A percentile compares a stretch with the other conserved stretches of the same genome.
Evolutionary conservation across 768 basidiomycete species (phyloP).

Genomic region (Macrolepiota albuminosa): DNA sequence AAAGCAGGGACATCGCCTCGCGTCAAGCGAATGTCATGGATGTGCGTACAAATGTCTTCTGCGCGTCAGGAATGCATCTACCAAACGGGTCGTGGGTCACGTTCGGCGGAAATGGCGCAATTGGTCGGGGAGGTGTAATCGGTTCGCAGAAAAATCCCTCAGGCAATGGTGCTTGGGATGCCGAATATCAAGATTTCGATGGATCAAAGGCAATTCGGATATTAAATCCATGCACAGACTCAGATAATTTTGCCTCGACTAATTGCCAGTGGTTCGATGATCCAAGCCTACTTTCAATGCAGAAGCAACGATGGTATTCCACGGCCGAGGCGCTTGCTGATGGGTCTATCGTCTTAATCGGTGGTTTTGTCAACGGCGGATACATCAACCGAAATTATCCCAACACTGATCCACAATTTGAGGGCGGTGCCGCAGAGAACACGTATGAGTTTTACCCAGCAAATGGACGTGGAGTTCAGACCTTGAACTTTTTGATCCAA

Average conservation of each 20-base stretch:
- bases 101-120: constrained; percentile 75
- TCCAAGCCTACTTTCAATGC: constrained; percentile 56
- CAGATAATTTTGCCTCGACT: constrained; percentile 41
- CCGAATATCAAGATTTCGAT: constrained; percentile 75
- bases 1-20: constrained; percentile 53
- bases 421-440: constrained; percentile 76
- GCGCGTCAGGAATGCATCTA: constrained; percentile 77
- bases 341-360: constrained; percentile 76
- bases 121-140: constrained; percentile 58
- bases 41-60: constrained; percentile 70
- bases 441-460: constrained; percentile 84
- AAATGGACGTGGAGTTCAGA: constrained; percentile 39
- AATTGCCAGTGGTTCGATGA: constrained; percentile 76
- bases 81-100: constrained; percentile 74
- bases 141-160: constrained; percentile 45
- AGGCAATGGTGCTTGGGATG: constrained; percentile 51
- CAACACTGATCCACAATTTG: constrained; percentile 57
- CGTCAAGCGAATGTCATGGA: constrained; percentile 66
- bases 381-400: constrained; percentile 77
- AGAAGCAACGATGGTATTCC: constrained; percentile 74
- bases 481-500: constrained; percentile 65
- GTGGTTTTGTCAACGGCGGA: constrained; percentile 75
- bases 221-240: constrained; percentile 65
- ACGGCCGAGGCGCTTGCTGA: constrained; percentile 70
- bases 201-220: constrained; percentile 81